phyloP scores from a whole-genome alignment of 768 basidiomycete species.

The Suillus tomentosus region DNA sequence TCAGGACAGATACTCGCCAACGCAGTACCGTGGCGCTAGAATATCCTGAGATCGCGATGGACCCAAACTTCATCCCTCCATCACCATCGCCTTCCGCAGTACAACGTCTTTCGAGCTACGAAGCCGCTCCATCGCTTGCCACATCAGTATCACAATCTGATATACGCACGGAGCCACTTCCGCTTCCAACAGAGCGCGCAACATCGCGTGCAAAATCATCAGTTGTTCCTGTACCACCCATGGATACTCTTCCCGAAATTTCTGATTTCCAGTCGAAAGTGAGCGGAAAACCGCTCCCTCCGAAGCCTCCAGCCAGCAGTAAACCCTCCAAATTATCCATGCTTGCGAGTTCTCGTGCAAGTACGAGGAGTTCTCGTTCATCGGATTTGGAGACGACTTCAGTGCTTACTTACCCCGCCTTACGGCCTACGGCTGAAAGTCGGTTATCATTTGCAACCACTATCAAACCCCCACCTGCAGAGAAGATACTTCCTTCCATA shows the following conservation, averaged over 20 bases:
- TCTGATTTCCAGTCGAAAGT: conserved; percentile 55
- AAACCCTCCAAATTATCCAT: conserved; percentile 70
- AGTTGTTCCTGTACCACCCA: conserved; percentile 46
- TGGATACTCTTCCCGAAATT: conserved; percentile 56
- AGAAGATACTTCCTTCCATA: conserved; percentile 28
- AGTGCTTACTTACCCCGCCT: conserved; percentile 68
- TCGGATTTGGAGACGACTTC: conserved; percentile 58
- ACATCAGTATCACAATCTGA: conserved; percentile 44
- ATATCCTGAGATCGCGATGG: conserved; percentile 26
- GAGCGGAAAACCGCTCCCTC: conserved; percentile 30
- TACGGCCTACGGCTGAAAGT: conserved; percentile 70
- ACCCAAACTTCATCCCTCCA: conserved; percentile 62
- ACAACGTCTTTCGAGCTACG: conserved; percentile 58
- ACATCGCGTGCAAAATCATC: conserved; percentile 41
- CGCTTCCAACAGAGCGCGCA: conserved; percentile 32
- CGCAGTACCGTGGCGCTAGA: conserved; percentile 9
- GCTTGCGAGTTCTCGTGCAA: conserved; percentile 66
- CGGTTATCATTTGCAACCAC: conserved; percentile 34
- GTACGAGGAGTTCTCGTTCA: conserved; percentile 55
- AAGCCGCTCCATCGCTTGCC: conserved; percentile 56
- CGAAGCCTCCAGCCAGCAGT: conserved; percentile 23
- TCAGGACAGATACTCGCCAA: conserved; percentile 22
- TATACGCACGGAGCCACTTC: conserved; percentile 8
- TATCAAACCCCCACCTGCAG: conserved; percentile 16
- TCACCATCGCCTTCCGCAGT: conserved; percentile 72